phyloP scores from a whole-genome alignment of 1,284 basidiomycete genomes.

The Athelia sp. region DNA sequence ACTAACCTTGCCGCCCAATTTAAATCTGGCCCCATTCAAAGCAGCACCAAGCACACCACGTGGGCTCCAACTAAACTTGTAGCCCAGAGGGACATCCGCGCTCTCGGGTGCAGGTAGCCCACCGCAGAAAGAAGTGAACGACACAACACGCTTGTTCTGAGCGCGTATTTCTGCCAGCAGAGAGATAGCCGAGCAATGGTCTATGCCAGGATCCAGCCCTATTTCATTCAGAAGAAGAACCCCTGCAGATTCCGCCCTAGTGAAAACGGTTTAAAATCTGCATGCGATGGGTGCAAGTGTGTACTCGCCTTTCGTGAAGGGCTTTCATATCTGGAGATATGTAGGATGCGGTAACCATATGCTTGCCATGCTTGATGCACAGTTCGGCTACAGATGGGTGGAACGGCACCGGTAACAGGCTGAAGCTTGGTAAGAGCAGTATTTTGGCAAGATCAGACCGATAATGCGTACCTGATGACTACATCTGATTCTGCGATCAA shows the following conservation, averaged over 20 bases:
- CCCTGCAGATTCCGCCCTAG: conserved; percentile 61
- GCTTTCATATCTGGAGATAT: conserved; percentile 77
- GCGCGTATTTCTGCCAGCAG: conserved; percentile 58
- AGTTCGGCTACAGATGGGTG: conserved; percentile 74
- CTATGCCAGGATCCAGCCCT: conserved; percentile 93
- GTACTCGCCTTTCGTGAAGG: conserved; percentile 57
- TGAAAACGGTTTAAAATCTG: neutral
- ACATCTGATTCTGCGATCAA: conserved; percentile 60
- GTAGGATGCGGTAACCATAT: conserved; percentile 93
- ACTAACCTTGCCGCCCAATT: conserved; percentile 52
- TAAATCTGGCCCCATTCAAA: conserved; percentile 73
- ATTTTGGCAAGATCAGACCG: no score
- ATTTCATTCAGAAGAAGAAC: conserved; percentile 90
- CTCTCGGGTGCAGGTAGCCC: conserved; percentile 83
- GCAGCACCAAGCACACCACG: conserved; percentile 84
- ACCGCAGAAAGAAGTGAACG: conserved; percentile 92
- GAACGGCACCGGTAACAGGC: conserved; percentile 76
- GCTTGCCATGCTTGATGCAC: conserved; percentile 71
- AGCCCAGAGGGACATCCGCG: conserved; percentile 69
- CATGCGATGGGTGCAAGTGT: conserved; percentile 1
- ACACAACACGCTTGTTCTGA: conserved; percentile 60
- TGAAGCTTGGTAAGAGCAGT: conserved; percentile 22
- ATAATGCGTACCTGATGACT: conserved; percentile 60
- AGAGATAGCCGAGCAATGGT: conserved; percentile 87
- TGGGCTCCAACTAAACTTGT: conserved; percentile 97